Evolutionary conservation across 148 eudicot species (phyloP), one percentile per base, ranked within the genome.

Genomic region (Nepenthes mirabilis): DNA sequence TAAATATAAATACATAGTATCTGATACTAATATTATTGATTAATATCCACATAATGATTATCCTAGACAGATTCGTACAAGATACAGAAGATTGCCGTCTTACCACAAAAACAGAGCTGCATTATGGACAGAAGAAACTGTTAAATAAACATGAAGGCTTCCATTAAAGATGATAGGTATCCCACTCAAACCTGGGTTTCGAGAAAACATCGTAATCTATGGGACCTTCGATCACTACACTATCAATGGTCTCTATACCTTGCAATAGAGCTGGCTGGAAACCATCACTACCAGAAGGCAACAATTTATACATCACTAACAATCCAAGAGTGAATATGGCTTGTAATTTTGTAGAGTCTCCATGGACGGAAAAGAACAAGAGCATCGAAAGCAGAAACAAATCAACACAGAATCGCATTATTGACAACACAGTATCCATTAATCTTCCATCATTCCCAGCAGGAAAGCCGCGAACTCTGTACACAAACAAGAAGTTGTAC

Each of bases 401-500:
- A 64, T 93, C 98, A 10, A 85, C 81, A 57, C 98, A 93, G 70
- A 93, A 88, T 61, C 96, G 79, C 98, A 88, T 93, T 61, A 82
- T 79, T 54, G 74, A 63, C 65, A 93, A 67, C 1, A 93, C 98
- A 2, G 87, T 83, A 70, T 88, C 98, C 94, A 93, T 82, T 74
- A 93, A 61, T 72, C 81, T 85, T 45, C 98, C 98, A 68, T 93
- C 96, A 36, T 93, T 93, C 45, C 98, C 98, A 51, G 98, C 85
- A 34, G 96, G 98, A 76, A 93, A 88, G 34, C 98, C 98, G 32
- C 93, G 82, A 34, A 83, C 98, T 62, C 95, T 80, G 74, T 88
- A 93, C 48, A 93, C 96, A 59, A 82, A 93, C 57, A 93, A 75
- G 80, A 93, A 93, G 91, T 93, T 93, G 84, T 88, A 93, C 75